phyloP scores from a whole-genome alignment of 495 filamentous ascomycete genomes.

The Aspergillus taichungensis region DNA sequence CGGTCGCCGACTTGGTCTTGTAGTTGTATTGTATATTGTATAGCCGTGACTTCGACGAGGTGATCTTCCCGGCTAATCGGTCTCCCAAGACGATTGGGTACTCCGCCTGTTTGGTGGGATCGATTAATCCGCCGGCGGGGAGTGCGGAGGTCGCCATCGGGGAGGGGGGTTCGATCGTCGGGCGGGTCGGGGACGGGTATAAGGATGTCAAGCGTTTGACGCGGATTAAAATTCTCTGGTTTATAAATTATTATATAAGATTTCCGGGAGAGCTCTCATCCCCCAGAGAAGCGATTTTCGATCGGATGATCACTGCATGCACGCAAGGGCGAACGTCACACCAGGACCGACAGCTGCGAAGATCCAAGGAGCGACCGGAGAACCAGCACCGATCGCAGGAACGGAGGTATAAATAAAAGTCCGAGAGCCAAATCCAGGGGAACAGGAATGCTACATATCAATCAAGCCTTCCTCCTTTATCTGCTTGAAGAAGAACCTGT shows the following conservation, averaged over 20 bases:
- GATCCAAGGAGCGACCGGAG: background rate
- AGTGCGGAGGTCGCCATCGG: constrained; percentile 31
- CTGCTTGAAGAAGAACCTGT: no score
- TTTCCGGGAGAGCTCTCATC: background rate
- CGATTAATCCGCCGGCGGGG: constrained; percentile 30
- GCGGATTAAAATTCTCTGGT: background rate
- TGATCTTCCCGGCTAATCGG: constrained; percentile 21
- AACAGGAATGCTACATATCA: background rate
- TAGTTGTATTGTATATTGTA: constrained; percentile 45
- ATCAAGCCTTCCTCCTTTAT: background rate
- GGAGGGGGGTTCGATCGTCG: background rate
- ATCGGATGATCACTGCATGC: background rate
- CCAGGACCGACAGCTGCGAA: background rate
- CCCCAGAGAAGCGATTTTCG: constrained; percentile 6
- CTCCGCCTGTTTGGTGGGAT: constrained; percentile 42
- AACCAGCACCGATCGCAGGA: constrained; percentile 3
- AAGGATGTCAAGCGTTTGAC: background rate
- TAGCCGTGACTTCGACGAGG: constrained; percentile 16
- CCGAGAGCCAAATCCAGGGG: background rate
- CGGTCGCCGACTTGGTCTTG: constrained; percentile 40
- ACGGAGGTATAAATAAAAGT: background rate
- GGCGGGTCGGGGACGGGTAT: background rate
- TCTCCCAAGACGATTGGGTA: constrained; percentile 40
- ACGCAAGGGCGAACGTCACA: constrained; percentile 16
- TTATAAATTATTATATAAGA: constrained; percentile 1